Evolutionary conservation across 108 stramenopile genomes (phyloP).

Genomic region (Epithemia pelagica): DNA sequence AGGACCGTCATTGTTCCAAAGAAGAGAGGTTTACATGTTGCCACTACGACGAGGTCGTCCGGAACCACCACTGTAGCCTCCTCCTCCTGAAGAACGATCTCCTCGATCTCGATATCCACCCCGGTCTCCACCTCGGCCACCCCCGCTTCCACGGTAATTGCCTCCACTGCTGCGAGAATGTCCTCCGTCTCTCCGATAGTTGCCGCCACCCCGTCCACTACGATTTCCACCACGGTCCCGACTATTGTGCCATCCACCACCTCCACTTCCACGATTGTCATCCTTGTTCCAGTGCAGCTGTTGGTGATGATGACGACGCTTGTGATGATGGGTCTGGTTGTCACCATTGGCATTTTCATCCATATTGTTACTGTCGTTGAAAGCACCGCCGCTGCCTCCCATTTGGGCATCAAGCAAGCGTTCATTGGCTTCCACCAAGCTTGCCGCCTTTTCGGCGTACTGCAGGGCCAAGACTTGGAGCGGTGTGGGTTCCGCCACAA

Average conservation of each 20-base stretch:
- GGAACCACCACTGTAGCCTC: too few species aligned
- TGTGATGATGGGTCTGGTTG: slow-evolving; percentile 3
- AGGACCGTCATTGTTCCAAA: too few species aligned
- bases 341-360: slow-evolving; percentile 36
- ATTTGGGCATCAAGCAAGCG: slow-evolving; percentile 85
- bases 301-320: slow-evolving; percentile 8
- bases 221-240: slow-evolving; percentile 18
- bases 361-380: slow-evolving; percentile 46
- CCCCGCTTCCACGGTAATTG: slow-evolving; percentile 21
- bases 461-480: slow-evolving; percentile 91
- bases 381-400: slow-evolving; percentile 71
- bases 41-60: too few species aligned
- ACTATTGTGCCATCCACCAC: too few species aligned
- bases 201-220: slow-evolving; percentile 24
- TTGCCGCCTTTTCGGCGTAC: slow-evolving; percentile 87
- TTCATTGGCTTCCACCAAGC: slow-evolving; percentile 93
- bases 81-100: not conserved
- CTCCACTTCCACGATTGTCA: slow-evolving; percentile 38
- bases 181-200: slow-evolving; percentile 8
- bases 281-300: slow-evolving; percentile 45
- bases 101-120: not conserved
- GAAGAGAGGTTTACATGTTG: too few species aligned
- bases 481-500: slow-evolving; percentile 59
- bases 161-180: slow-evolving; percentile 11
- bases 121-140: slow-evolving; percentile 9